A percentile compares a stretch with the other conserved stretches of the same genome.
phyloP scores from a whole-genome alignment of 2,329 filamentous ascomycete species.

The Fusarium verticillioides region DNA sequence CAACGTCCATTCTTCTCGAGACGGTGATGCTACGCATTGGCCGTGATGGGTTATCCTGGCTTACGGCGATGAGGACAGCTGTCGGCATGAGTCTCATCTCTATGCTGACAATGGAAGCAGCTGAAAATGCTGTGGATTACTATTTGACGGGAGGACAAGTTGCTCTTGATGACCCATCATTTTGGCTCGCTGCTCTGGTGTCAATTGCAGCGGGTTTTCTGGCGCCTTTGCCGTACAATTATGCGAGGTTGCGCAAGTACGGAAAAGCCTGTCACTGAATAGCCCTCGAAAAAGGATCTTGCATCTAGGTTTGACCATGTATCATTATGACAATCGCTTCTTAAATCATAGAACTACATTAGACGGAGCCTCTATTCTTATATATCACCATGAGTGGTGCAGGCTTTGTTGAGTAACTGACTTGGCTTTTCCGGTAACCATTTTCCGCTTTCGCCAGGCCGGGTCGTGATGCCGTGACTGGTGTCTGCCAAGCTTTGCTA shows the following conservation, averaged over 20 bases:
- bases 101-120: constrained; percentile 68
- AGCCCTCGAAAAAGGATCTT: neutral
- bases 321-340: neutral
- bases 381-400: accelerated
- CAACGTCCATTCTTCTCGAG: constrained; percentile 63
- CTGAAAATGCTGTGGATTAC: constrained; percentile 66
- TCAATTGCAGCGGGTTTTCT: constrained; percentile 58
- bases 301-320: neutral
- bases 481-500: neutral
- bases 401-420: neutral
- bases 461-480: neutral
- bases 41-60: constrained; percentile 60
- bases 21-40: constrained; percentile 62
- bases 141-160: constrained; percentile 64
- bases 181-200: constrained; percentile 62
- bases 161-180: constrained; percentile 57
- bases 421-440: neutral
- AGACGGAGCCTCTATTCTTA: too few relatives aligned
- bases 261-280: constrained; percentile 60
- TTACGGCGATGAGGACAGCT: constrained; percentile 60
- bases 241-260: constrained; percentile 58
- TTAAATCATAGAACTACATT: accelerated
- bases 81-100: constrained; percentile 69
- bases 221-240: constrained; percentile 65
- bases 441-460: neutral